Base-by-base conservation (phyloP, 805 yeast species). In the Soucietia sequanensis region DNA sequence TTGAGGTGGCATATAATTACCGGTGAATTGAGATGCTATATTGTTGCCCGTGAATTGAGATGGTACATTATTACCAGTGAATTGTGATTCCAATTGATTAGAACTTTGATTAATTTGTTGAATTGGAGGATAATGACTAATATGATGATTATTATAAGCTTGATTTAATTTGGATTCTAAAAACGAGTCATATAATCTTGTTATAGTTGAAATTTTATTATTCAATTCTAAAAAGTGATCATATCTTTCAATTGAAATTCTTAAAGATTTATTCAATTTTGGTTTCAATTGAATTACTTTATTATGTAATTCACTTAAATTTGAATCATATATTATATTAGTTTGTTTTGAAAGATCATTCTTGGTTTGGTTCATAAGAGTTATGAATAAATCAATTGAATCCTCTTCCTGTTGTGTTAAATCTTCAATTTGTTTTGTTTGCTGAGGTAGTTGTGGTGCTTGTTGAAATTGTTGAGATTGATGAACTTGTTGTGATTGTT, bases 191-290 rank as follows among this genome's bases (percentile, higher is more conserved):
- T 88, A 89, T n/a, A 83, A 65, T 41, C 83, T 73, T 51, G 80
- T 75, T 21, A 87, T 81, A 4, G 88, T 80, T 35, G 84, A 81
- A 35, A 89, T 73, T 49, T 89, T 87, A 31, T 83, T 76, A 60
- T 84, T 87, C 77, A 85, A 68, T 31, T 84, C 86, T 43, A 84
- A 72, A 42, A 81, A 72, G 14, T 62, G 57, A 33, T 87, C 91
- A 48, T 87, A 77, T 44, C 76, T 80, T 23, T 73, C 71, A 21
- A 74, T 70, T 2, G 86, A 68, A 19, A 72, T 76, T 29, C 77
- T 70, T 20, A 85, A 58, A 10, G 82, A 73, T 27, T 68, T 67
- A 36, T 81, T 80, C 28, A 87, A 55, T 47, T 83, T 87, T 3
- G 95, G 93, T 39, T 82, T 78, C 35, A 84, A 56, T 8, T 72